These are phyloP conservation scores for Ophiostoma sp. DNA, from an alignment of 2,329 filamentous ascomycete genomes.

Conservation along the genomic window DNA sequence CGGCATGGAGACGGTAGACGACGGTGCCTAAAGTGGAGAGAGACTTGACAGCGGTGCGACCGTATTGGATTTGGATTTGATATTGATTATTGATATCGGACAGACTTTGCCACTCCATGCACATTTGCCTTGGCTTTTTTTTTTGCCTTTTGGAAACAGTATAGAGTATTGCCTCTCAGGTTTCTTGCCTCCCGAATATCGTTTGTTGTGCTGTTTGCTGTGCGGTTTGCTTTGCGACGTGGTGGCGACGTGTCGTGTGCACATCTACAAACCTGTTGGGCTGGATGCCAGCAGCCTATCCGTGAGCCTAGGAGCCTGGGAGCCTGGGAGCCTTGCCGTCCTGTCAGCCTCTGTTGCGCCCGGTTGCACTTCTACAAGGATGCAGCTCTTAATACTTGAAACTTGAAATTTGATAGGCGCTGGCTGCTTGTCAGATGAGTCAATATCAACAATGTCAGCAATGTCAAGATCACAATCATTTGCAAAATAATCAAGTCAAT, in stretches of 20 bases:
- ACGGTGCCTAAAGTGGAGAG: constrained; percentile 10
- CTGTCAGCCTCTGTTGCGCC: background rate
- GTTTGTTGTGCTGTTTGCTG: background rate
- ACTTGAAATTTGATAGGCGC: background rate
- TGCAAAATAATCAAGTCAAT: background rate
- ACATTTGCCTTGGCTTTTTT: too few species aligned
- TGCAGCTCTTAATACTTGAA: too few species aligned
- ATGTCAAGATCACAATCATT: background rate
- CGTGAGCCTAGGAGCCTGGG: background rate
- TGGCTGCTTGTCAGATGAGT: background rate
- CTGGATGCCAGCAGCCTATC: background rate
- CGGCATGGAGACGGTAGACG: background rate
- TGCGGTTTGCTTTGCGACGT: background rate
- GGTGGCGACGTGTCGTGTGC: background rate
- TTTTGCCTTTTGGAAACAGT: too few species aligned
- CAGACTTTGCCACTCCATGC: background rate
- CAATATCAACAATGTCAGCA: background rate
- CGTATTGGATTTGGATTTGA: background rate
- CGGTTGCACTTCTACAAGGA: background rate
- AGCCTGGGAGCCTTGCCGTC: background rate
- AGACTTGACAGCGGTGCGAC: background rate
- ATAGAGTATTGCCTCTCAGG: background rate
- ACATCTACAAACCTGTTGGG: background rate
- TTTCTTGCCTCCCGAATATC: background rate
- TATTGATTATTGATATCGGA: background rate